Conservation (phyloP, 2,329 filamentous ascomycete species). For the Pseudogymnoascus verrucosus region DNA sequence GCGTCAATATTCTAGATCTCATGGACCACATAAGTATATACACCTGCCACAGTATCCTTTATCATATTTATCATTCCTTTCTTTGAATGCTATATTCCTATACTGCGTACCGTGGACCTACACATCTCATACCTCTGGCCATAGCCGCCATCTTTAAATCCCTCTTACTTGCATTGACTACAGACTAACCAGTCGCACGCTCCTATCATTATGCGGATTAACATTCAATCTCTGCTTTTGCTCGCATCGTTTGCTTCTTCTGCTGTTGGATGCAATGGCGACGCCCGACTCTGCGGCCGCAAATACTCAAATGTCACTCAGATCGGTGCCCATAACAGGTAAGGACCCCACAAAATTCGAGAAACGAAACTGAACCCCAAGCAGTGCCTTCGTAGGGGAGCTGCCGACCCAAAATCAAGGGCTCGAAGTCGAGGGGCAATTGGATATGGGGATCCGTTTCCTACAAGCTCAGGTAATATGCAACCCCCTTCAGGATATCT, state of each 20-base stretch:
- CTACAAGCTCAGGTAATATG: slow-evolving; percentile 50
- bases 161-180: neutral
- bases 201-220: slow-evolving; percentile 1
- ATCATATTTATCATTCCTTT: neutral
- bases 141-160: neutral
- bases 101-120: neutral
- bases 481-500: slow-evolving; percentile 40
- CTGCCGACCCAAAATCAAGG: slow-evolving; percentile 45
- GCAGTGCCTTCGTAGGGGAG: slow-evolving; percentile 24
- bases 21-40: slow-evolving; percentile 1
- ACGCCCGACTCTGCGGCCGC: slow-evolving; percentile 60
- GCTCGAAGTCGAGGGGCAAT: slow-evolving; percentile 47
- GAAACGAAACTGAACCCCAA: slow-evolving; percentile 33
- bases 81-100: neutral
- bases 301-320: slow-evolving; percentile 70
- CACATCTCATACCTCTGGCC: neutral
- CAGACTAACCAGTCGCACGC: neutral
- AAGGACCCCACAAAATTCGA: slow-evolving; percentile 43
- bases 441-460: slow-evolving; percentile 55
- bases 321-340: slow-evolving; percentile 59
- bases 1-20: neutral
- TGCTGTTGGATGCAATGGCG: slow-evolving; percentile 62
- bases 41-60: neutral
- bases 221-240: neutral
- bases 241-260: slow-evolving; percentile 12